Evolutionary conservation across 2,329 filamentous ascomycete genomes (phyloP).

Genomic region (Fusarium sp.): DNA sequence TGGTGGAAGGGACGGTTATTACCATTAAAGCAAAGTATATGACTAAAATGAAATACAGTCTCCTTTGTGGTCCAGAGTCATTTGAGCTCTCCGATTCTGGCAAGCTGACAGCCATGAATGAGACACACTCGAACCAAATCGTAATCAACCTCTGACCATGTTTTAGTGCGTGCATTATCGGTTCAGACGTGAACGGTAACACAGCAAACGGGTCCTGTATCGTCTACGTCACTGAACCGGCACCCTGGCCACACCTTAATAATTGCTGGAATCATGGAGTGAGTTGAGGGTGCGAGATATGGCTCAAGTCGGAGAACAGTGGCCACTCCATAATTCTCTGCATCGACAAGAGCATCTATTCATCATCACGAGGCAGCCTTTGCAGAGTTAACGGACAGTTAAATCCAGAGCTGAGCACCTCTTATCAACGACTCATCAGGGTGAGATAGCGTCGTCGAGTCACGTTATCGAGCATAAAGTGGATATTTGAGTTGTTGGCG

Average conservation of each 20-base stretch:
- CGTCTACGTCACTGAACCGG: slow-evolving; percentile 27
- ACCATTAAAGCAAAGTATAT: background rate
- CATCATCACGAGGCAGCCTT: slow-evolving; percentile 1
- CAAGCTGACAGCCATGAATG: background rate
- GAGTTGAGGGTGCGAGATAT: background rate
- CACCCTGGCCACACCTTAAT: background rate
- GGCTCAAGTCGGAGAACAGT: background rate
- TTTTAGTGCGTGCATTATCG: slow-evolving; percentile 36
- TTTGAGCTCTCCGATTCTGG: background rate
- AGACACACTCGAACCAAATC: slow-evolving; percentile 2
- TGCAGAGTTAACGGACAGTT: background rate
- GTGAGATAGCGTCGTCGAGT: slow-evolving; percentile 33
- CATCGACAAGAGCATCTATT: background rate
- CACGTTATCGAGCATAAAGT: slow-evolving; percentile 38
- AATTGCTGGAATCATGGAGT: background rate
- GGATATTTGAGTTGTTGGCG: slow-evolving; percentile 25
- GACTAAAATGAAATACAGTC: background rate
- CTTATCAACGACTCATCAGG: slow-evolving; percentile 43
- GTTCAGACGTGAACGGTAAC: slow-evolving; percentile 20
- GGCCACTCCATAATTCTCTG: background rate
- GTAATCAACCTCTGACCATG: slow-evolving; percentile 20
- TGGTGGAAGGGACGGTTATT: background rate
- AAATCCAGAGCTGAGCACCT: slow-evolving; percentile 22
- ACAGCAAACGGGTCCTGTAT: slow-evolving; percentile 1
- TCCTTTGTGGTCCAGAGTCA: background rate